Conservation (phyloP, 306 rosid genomes). For the Pyrus bretschneideri region DNA sequence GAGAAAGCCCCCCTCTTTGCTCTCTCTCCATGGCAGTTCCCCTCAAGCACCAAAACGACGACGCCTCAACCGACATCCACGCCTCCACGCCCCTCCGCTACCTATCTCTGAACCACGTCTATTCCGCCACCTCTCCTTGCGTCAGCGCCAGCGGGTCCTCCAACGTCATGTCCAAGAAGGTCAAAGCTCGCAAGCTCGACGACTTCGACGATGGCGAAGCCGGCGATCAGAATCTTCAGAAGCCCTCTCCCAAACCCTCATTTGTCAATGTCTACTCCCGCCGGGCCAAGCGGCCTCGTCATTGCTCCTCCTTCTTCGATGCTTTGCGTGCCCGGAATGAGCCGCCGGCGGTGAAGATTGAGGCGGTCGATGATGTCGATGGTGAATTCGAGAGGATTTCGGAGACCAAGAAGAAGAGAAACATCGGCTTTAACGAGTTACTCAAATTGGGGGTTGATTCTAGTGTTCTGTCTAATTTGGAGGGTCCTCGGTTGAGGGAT, state of each 20-base stretch:
- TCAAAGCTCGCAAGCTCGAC: slow-evolving; percentile 68
- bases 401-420: slow-evolving; percentile 35
- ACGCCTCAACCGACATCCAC: slow-evolving; percentile 50
- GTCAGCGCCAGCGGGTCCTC: slow-evolving; percentile 69
- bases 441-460: slow-evolving; percentile 71
- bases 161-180: slow-evolving; percentile 93
- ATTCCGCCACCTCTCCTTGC: slow-evolving; percentile 86
- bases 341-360: not conserved
- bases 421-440: slow-evolving; percentile 49
- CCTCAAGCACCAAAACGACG: slow-evolving; percentile 29
- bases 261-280: slow-evolving; percentile 59
- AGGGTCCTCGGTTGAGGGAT: slow-evolving; percentile 72
- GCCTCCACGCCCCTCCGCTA: slow-evolving; percentile 64
- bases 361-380: not conserved
- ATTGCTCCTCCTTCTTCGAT: slow-evolving; percentile 28
- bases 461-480: slow-evolving; percentile 28
- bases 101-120: slow-evolving; percentile 82
- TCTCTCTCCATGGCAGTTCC: slow-evolving; percentile 22
- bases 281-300: slow-evolving; percentile 43
- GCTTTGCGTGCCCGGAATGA: slow-evolving; percentile 19
- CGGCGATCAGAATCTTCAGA: slow-evolving; percentile 14
- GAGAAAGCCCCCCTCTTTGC: not conserved
- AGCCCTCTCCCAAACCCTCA: slow-evolving; percentile 30
- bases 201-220: slow-evolving; percentile 9
- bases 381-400: slow-evolving; percentile 16